Evolutionary conservation across 108 stramenopile species (phyloP).

Genomic region (Pelagomonas calceolata): DNA sequence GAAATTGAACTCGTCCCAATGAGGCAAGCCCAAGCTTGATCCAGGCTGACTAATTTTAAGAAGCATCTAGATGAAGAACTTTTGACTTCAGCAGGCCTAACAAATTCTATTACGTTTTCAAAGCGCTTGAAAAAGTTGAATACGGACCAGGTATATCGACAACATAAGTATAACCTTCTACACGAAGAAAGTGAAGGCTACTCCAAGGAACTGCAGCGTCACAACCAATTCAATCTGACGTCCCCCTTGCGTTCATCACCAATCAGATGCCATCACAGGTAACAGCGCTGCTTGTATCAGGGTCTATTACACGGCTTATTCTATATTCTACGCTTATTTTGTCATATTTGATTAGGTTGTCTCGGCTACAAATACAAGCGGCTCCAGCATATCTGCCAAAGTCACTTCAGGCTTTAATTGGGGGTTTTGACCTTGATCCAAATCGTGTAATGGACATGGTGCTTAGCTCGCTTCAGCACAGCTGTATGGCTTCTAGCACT

Average conservation of each 20-base stretch:
- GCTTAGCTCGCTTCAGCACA: constrained; percentile 64
- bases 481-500: too few relatives aligned
- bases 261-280: background rate
- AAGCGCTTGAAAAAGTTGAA: constrained; percentile 54
- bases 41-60: too few relatives aligned
- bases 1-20: too few relatives aligned
- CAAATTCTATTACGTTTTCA: background rate
- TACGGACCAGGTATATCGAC: constrained; percentile 72
- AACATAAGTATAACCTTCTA: constrained; percentile 79
- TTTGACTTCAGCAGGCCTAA: background rate
- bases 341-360: too few relatives aligned
- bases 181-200: constrained; percentile 90
- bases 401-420: constrained; percentile 52
- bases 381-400: background rate
- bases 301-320: background rate
- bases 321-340: background rate
- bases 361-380: too few relatives aligned
- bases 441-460: constrained; percentile 75
- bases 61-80: background rate
- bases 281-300: background rate
- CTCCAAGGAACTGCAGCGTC: constrained; percentile 43
- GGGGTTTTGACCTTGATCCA: constrained; percentile 88
- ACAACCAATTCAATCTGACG: background rate
- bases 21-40: too few relatives aligned
- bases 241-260: constrained; percentile 16